Conservation (phyloP, 805 yeast species). For the Zygosaccharomyces pseudorouxii region DNA sequence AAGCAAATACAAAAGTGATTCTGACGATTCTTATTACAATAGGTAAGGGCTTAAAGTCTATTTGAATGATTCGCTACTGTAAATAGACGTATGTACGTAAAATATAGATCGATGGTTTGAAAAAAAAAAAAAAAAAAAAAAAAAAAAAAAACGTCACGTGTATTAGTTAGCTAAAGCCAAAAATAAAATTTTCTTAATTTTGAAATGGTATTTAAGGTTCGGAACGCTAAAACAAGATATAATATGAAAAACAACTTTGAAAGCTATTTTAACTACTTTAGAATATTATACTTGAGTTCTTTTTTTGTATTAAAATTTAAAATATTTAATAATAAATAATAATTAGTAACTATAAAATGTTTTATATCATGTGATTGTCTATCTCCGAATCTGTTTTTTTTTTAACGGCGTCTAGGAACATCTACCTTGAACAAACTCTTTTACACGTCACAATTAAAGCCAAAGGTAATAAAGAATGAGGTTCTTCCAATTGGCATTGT, state of each 20-base stretch:
- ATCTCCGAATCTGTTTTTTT: too few species aligned
- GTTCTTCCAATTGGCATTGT: not conserved
- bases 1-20: not conserved
- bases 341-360: too few species aligned
- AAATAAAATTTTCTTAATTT: not conserved
- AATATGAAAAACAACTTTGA: too few species aligned
- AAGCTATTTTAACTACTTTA: too few species aligned
- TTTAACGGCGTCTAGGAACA: not conserved
- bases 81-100: not conserved
- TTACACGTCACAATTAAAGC: not conserved
- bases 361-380: not conserved
- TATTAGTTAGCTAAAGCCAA: not conserved
- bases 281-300: too few species aligned
- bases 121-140: too few species aligned
- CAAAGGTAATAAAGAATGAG: not conserved
- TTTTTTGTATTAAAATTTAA: not conserved
- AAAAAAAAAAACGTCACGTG: too few species aligned
- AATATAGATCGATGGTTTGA: too few species aligned
- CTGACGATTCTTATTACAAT: not conserved
- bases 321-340: not conserved
- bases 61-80: not conserved
- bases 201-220: not conserved
- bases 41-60: not conserved
- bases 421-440: not conserved
- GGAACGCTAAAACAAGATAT: constrained; percentile 1